Evolutionary conservation across 2,329 filamentous ascomycete genomes (phyloP).

Genomic region (Domatiomyces globalis): DNA sequence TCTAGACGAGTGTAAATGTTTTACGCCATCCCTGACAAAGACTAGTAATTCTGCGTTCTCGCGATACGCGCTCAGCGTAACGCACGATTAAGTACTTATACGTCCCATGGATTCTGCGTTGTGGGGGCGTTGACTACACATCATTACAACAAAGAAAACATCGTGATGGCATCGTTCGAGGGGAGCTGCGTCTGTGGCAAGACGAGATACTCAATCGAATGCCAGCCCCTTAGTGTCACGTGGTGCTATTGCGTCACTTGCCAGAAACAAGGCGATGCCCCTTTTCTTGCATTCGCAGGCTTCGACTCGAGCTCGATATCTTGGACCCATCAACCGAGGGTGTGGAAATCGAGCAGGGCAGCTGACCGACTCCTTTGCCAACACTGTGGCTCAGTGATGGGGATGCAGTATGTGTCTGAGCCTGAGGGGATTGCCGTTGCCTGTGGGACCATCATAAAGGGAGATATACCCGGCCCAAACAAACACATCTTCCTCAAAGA

Average conservation of each 20-base stretch:
- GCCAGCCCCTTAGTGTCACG: slow-evolving; percentile 23
- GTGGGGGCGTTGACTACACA: no score
- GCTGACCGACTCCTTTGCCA: slow-evolving; percentile 34
- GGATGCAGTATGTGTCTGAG: slow-evolving; percentile 28
- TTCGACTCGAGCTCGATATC: slow-evolving; percentile 21
- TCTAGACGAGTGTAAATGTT: neutral
- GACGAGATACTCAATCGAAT: slow-evolving; percentile 8
- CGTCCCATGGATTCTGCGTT: no score
- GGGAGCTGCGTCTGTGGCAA: slow-evolving; percentile 15
- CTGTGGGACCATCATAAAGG: slow-evolving; percentile 30
- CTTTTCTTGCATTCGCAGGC: slow-evolving; percentile 31
- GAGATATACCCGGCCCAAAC: slow-evolving; percentile 18
- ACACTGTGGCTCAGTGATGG: slow-evolving; percentile 33
- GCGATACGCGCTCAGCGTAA: no score
- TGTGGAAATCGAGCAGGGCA: slow-evolving; percentile 23
- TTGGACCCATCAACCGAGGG: slow-evolving; percentile 25
- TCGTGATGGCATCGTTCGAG: slow-evolving; percentile 4
- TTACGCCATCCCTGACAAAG: neutral
- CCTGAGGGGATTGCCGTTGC: slow-evolving; percentile 24
- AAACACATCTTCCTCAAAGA: slow-evolving; percentile 35
- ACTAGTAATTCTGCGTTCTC: no score
- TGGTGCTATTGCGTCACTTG: slow-evolving; percentile 37
- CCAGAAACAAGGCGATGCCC: slow-evolving; percentile 29
- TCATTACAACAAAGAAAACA: no score
- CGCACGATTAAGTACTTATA: no score